phyloP scores from a whole-genome alignment of 208 protist species.

The Plasmodiophora brassicae region DNA sequence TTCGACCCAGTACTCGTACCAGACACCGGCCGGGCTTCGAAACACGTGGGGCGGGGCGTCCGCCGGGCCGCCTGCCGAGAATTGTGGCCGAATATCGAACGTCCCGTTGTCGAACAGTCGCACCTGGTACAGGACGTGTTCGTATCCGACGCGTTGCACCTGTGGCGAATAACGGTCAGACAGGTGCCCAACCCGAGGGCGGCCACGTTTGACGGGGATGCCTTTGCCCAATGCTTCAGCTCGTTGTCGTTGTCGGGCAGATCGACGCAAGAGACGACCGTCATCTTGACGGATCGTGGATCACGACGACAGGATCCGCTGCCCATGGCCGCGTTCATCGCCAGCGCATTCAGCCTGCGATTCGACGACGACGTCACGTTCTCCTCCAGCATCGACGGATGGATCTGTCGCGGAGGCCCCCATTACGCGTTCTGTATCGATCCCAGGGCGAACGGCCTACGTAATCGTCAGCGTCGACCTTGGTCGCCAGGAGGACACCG shows the following conservation, averaged over 20 bases:
- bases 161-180: background rate
- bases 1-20: slow-evolving; percentile 24
- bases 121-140: background rate
- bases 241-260: background rate
- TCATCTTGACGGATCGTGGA: background rate
- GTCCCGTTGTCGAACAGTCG: background rate
- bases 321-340: background rate
- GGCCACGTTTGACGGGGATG: background rate
- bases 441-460: background rate
- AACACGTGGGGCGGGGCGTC: background rate
- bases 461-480: slow-evolving; percentile 21
- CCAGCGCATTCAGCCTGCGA: background rate
- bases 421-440: background rate
- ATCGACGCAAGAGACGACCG: background rate
- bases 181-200: background rate
- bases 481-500: background rate
- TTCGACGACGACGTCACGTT: background rate
- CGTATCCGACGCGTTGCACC: background rate
- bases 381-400: slow-evolving; percentile 4
- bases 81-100: background rate
- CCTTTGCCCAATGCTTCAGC: background rate
- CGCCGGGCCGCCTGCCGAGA: background rate
- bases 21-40: slow-evolving; percentile 2
- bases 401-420: background rate
- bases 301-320: background rate